These are phyloP conservation scores for Chaetoceros tenuissimus DNA, from an alignment of 108 stramenopile species.

Conservation along the genomic window DNA sequence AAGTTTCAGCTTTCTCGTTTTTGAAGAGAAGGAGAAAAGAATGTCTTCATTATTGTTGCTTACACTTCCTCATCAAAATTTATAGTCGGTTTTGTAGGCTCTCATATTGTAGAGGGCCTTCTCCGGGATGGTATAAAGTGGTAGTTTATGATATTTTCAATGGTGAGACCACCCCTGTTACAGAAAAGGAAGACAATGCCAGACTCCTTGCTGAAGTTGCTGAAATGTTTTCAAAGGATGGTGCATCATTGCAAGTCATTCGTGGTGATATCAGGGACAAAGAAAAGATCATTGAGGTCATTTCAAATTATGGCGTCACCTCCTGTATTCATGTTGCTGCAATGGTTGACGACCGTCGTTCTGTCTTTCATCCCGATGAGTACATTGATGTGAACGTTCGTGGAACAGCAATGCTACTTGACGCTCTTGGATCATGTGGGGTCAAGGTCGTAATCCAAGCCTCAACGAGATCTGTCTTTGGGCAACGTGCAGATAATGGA, in stretches of 20 bases:
- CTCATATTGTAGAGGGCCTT: background rate
- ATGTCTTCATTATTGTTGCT: no score
- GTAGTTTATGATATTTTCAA: conserved; percentile 10
- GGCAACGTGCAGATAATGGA: conserved; percentile 2
- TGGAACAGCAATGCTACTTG: conserved; percentile 6
- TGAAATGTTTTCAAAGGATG: background rate
- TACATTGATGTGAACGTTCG: conserved; percentile 8
- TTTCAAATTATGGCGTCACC: conserved; percentile 6
- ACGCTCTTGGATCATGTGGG: conserved; percentile 2
- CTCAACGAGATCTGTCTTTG: conserved; percentile 5
- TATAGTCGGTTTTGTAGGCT: no score
- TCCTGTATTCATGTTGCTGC: conserved; percentile 10
- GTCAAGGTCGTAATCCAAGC: conserved; percentile 8
- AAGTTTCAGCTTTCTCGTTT: no score
- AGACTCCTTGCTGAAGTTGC: background rate
- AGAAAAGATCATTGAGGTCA: background rate
- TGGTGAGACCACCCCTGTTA: background rate
- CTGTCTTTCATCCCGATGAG: conserved; percentile 1
- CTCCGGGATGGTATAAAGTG: conserved; percentile 2
- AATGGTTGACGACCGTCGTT: conserved; percentile 9
- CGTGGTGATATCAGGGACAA: conserved; percentile 15
- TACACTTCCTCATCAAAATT: no score
- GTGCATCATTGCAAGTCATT: conserved; percentile 3
- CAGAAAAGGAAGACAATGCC: background rate
- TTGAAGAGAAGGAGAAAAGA: no score